Evolutionary conservation across 306 rosid genomes (phyloP).

Genomic region (Dalbergia cochinchinensis): DNA sequence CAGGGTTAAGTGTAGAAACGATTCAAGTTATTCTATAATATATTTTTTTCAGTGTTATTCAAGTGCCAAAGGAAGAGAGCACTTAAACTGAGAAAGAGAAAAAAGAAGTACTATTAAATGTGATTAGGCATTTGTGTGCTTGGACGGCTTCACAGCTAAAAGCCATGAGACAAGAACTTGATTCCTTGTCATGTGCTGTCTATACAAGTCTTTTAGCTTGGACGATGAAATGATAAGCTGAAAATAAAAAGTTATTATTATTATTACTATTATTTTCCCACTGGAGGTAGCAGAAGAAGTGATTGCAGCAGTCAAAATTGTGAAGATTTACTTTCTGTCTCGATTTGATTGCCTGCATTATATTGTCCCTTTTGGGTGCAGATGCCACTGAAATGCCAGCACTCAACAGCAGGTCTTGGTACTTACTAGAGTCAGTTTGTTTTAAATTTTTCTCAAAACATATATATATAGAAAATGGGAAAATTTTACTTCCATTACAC

Average conservation of each 20-base stretch:
- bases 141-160: conserved; percentile 25
- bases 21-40: conserved; percentile 6
- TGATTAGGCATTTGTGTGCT: conserved; percentile 21
- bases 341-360: conserved; percentile 45
- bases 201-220: conserved; percentile 12
- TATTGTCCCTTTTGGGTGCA: conserved; percentile 47
- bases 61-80: conserved; percentile 31
- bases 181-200: conserved; percentile 46
- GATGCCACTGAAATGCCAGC: conserved; percentile 51
- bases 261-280: too few species aligned
- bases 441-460: too few species aligned
- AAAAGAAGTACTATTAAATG: conserved; percentile 33
- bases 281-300: conserved; percentile 11
- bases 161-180: conserved; percentile 37
- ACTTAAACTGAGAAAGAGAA: conserved; percentile 34
- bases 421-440: background rate
- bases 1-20: background rate
- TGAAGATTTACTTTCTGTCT: conserved; percentile 47
- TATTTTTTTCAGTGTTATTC: background rate
- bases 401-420: conserved; percentile 36
- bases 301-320: conserved; percentile 46
- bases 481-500: too few species aligned
- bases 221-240: conserved; percentile 37
- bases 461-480: too few species aligned
- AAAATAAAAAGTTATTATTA: conserved; percentile 3